Percentiles rank a stretch among this genome's conserved stretches.
Conservation (phyloP, 2,329 filamentous ascomycete genomes). For the Talaromyces sp. region DNA sequence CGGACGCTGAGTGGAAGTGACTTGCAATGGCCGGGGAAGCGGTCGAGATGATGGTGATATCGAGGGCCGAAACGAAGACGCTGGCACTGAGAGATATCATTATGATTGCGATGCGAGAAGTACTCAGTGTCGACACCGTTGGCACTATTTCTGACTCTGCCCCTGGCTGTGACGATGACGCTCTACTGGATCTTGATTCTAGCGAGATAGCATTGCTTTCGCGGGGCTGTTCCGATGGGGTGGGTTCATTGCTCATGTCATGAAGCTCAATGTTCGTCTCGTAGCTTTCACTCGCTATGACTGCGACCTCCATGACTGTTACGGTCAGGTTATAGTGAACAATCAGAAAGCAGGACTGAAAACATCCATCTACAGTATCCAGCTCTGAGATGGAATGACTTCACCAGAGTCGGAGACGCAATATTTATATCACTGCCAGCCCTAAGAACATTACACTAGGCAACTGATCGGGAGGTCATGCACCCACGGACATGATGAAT, state of each 20-base stretch:
- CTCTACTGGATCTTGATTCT: neutral
- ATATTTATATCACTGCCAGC: neutral
- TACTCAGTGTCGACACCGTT: neutral
- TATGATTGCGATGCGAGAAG: constrained; percentile 14
- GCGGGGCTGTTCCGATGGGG: neutral
- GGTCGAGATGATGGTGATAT: constrained; percentile 53
- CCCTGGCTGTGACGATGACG: neutral
- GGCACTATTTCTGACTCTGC: neutral
- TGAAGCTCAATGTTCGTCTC: neutral
- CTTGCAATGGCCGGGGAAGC: constrained; percentile 54
- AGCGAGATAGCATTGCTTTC: neutral
- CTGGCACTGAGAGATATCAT: constrained; percentile 22
- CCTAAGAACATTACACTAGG: neutral
- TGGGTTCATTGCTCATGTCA: neutral
- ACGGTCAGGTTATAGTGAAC: neutral
- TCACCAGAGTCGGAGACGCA: neutral
- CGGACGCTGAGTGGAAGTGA: constrained; percentile 48
- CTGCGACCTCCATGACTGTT: neutral
- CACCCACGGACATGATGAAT: neutral
- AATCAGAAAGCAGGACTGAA: neutral
- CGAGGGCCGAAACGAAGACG: constrained; percentile 25
- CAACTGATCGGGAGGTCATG: no score
- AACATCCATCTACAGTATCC: neutral
- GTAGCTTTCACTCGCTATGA: neutral
- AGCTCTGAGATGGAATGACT: neutral